phyloP scores from a whole-genome alignment of 331 rosid genomes.

The Pyracantha coccinea region DNA sequence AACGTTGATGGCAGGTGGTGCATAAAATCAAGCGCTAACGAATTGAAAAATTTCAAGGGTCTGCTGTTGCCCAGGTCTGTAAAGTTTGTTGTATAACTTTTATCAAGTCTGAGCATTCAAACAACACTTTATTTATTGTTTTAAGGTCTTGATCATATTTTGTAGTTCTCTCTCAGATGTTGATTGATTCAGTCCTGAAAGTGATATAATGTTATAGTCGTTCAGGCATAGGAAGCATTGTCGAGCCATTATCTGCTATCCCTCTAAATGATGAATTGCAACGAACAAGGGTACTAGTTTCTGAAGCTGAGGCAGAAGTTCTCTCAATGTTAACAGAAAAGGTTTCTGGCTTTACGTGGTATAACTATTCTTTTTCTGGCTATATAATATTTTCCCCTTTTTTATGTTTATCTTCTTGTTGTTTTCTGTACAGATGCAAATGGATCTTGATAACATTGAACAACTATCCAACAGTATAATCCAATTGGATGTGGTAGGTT shows the following conservation, averaged over 20 bases:
- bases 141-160: slow-evolving; percentile 6
- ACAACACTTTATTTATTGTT: slow-evolving; percentile 1
- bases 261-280: slow-evolving; percentile 91
- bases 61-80: slow-evolving; percentile 77
- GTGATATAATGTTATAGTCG: slow-evolving; percentile 49
- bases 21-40: slow-evolving; percentile 48
- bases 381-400: slow-evolving; percentile 7
- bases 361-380: slow-evolving; percentile 8
- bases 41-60: slow-evolving; percentile 54
- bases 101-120: slow-evolving; percentile 5
- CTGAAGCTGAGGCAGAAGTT: slow-evolving; percentile 81
- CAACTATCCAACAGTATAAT: slow-evolving; percentile 45
- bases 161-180: not conserved
- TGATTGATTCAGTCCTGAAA: slow-evolving; percentile 32
- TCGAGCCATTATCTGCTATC: slow-evolving; percentile 84
- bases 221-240: slow-evolving; percentile 55
- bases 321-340: slow-evolving; percentile 64
- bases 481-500: slow-evolving; percentile 77
- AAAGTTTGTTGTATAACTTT: slow-evolving; percentile 17
- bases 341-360: slow-evolving; percentile 35
- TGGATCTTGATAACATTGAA: slow-evolving; percentile 65
- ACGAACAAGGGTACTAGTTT: slow-evolving; percentile 59
- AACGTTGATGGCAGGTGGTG: slow-evolving; percentile 94
- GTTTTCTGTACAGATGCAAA: slow-evolving; percentile 60
- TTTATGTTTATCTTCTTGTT: not conserved